Base-by-base conservation (phyloP, 441 rosid genomes). In the Gossypium laxum region DNA sequence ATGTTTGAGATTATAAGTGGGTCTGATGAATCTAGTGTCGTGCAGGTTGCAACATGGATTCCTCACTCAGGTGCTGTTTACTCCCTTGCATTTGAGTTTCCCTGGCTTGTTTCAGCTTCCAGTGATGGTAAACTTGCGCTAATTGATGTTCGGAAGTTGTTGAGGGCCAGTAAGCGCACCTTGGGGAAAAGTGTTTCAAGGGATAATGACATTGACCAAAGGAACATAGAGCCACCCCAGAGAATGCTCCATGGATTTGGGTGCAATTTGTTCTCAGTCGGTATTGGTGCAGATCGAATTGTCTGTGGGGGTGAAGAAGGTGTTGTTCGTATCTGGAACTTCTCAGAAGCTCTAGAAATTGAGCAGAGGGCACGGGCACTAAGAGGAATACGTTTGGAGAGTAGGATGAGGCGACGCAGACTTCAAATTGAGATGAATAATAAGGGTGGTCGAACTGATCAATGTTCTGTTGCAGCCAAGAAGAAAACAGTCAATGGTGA, bases 51-150 rank as follows among this genome's bases (percentile, higher is more conserved):
- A 15, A 85, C 92, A 21, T 93, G 98, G 97, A 70, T 82, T 76
- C 91, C 97, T 67, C 97, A 91, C 78, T 71, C 88, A 5, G 92
- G 97, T 62, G 87, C 97, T 48, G 89, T 93, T 2, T 60, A 86
- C 72, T 85, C 94, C 51, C 89, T 93, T 67, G 89, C 97, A 4
- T 91, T 93, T 61, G 97, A 93, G 85, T 93, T 91, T 75, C 98
- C 98, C 3, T 93, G 98, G 98, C 96, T 93, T 73, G 94, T 93
- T 74, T 89, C 96, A 41, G 91, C 96, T 63, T 88, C 97, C 14
- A 78, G 90, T 73, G 97, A 93, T 4, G 96, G 96, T 45, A 90
- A 86, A 72, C 85, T 93, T 26, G 83, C 97, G 0, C 83, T 93
- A 10, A 85, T 93, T 8, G 92, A 91, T 72, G 92, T 91, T 18